Evolutionary conservation across 306 rosid genomes (phyloP), one percentile per base, ranked within the genome.

Genomic region (Rosa rugosa): DNA sequence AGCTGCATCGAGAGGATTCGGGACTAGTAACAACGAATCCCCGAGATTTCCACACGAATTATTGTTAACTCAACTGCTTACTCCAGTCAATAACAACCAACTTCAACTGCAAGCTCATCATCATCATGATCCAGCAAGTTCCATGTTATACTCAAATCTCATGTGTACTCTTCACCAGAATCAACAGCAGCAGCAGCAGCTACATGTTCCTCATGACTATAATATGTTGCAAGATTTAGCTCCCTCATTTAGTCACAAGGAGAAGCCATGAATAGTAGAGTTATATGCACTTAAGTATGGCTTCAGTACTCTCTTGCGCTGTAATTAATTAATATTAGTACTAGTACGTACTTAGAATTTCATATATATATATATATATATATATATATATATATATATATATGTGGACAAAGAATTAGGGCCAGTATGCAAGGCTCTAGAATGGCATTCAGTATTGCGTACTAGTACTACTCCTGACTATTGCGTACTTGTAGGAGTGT

Each of bases 161-260:
- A 65, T 63, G 11, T 22, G n/a, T 12, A 69, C 54, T 68, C 67
- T 42, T 14, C 77, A 73, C 18, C 88, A 77, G 0, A 91, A 79
- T 50, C 77, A 81, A 0, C 91, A 86, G 45, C 73, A 68, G 22
- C 85, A 80, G 14, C 89, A 81, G 6, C 96, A 88, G 71, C 77
- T 83, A 40, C 89, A 83, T 59, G 57, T 75, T 74, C 80, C 73
- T 44, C 54, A 51, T 77, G 89, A 72, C 82, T 82, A 84, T 85
- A 94, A 92, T 38, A 78, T 89, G 79, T 82, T 91, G 88, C 98
- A 93, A 73, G 93, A 93, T 81, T 66, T 93, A 47, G 80, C 87
- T 73, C 87, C 91, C 16, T 66, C 97, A 78, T 86, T 83, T 80
- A 69, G 72, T 71, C 80, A 81, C 69, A 89, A 81, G 84, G 86